Conservation (phyloP, 108 stramenopile genomes). For the Chaetoceros tenuissimus region DNA sequence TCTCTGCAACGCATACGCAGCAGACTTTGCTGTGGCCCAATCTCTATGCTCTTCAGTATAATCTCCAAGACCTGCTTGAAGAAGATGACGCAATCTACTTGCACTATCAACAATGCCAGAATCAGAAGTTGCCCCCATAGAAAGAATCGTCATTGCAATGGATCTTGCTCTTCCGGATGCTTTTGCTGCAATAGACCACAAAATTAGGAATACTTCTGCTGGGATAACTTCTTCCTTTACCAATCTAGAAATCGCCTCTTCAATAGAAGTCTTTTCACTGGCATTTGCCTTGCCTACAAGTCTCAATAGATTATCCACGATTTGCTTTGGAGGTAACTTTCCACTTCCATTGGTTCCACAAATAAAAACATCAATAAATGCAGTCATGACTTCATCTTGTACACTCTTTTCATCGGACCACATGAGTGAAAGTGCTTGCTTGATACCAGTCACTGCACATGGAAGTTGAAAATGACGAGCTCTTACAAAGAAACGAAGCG, state of each 20-base stretch:
- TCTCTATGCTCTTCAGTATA: conserved; percentile 62
- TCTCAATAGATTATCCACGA: conserved; percentile 80
- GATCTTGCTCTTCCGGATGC: conserved; percentile 43
- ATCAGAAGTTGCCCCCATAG: conserved; percentile 87
- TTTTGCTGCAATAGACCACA: conserved; percentile 69
- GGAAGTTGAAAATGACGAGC: conserved; percentile 90
- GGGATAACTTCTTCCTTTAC: conserved; percentile 76
- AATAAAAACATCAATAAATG: conserved; percentile 89
- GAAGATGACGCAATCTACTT: conserved; percentile 61
- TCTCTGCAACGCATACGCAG: conserved; percentile 70
- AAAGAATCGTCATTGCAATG: conserved; percentile 74
- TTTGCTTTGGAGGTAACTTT: conserved; percentile 57
- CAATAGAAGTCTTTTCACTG: conserved; percentile 88
- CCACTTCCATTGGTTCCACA: conserved; percentile 64
- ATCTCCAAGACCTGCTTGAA: conserved; percentile 76
- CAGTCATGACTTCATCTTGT: conserved; percentile 79
- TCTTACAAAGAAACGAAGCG: conserved; percentile 81
- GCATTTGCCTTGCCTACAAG: conserved; percentile 66
- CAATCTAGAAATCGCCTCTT: conserved; percentile 81
- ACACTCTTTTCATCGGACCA: conserved; percentile 83
- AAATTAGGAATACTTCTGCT: conserved; percentile 67
- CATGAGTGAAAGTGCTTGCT: conserved; percentile 84
- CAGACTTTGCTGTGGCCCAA: conserved; percentile 72
- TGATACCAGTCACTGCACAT: conserved; percentile 86
- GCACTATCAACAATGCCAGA: conserved; percentile 80